Evolutionary conservation across 352 stramenopile species (phyloP).

Genomic region (Phytophthora sp.): DNA sequence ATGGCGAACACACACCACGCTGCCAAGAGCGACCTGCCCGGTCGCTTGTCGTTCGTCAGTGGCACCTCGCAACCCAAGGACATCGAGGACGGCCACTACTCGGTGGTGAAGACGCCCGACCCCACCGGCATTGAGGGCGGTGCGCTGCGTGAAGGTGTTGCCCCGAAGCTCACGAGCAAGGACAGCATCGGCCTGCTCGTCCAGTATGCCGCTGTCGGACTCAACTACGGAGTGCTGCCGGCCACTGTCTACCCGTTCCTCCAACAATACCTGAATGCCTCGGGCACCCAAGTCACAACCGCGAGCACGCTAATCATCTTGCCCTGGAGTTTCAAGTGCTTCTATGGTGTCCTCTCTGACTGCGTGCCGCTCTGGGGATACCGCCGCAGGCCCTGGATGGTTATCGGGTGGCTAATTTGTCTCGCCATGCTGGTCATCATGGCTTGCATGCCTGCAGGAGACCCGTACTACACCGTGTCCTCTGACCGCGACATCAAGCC

Average conservation of each 20-base stretch:
- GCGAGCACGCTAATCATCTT: slow-evolving; percentile 45
- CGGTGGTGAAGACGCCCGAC: slow-evolving; percentile 8
- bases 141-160: slow-evolving; percentile 23
- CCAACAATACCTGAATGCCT: slow-evolving; percentile 34
- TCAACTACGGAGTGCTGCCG: slow-evolving; percentile 33
- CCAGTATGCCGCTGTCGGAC: slow-evolving; percentile 29
- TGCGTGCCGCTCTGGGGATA: slow-evolving; percentile 26
- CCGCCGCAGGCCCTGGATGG: slow-evolving; percentile 29
- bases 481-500: slow-evolving; percentile 27
- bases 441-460: slow-evolving; percentile 20
- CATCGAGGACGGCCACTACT: slow-evolving; percentile 14
- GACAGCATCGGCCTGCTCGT: slow-evolving; percentile 36
- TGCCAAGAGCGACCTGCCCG: slow-evolving; percentile 6
- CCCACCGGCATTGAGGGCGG: slow-evolving; percentile 12
- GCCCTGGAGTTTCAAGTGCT: slow-evolving; percentile 48
- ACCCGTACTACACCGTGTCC: slow-evolving; percentile 34
- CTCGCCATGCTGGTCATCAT: slow-evolving; percentile 38
- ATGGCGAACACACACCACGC: neutral
- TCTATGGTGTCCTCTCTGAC: slow-evolving; percentile 33
- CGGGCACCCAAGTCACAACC: slow-evolving; percentile 21
- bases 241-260: slow-evolving; percentile 40
- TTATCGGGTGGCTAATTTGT: slow-evolving; percentile 38
- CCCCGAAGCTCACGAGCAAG: slow-evolving; percentile 22
- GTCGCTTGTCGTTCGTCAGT: slow-evolving; percentile 21
- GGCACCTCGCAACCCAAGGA: slow-evolving; percentile 20